Conservation (phyloP, 140 eudicot species). For the Oenanthe javanica region DNA sequence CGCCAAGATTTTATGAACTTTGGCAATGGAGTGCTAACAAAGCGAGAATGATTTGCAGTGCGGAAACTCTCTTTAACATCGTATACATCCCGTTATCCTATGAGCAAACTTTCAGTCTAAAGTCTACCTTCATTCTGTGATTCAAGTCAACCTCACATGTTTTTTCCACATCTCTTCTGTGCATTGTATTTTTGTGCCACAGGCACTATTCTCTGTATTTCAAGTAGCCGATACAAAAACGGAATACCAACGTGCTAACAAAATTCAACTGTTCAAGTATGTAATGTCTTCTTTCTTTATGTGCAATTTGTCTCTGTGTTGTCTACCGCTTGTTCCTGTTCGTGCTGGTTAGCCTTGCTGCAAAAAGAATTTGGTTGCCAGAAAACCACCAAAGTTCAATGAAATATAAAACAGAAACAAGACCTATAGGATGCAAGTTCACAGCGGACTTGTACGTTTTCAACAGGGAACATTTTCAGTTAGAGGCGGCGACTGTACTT, state of each 20-base stretch:
- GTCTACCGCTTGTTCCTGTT: constrained; percentile 27
- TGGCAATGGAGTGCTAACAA: no score
- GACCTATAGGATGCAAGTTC: background rate
- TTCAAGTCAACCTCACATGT: no score
- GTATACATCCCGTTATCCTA: no score
- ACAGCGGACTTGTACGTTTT: background rate
- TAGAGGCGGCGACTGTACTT: background rate
- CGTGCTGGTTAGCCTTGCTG: constrained; percentile 79
- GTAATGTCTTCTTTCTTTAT: constrained; percentile 56
- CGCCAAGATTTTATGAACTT: no score
- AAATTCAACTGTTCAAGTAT: constrained; percentile 20
- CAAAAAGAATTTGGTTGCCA: constrained; percentile 4
- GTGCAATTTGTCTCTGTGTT: constrained; percentile 65
- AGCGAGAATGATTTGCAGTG: no score
- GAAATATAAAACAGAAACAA: background rate
- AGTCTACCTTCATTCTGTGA: no score
- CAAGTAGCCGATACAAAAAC: no score
- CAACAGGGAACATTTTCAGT: background rate
- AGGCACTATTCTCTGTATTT: background rate
- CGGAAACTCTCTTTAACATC: no score
- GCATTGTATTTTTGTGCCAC: background rate
- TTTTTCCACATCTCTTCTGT: background rate
- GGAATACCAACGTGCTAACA: background rate
- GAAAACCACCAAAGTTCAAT: background rate
- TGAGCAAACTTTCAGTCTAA: no score